These are phyloP conservation scores for Phlebopus sp. DNA, from an alignment of 1,284 basidiomycete genomes.

Conservation along the genomic window DNA sequence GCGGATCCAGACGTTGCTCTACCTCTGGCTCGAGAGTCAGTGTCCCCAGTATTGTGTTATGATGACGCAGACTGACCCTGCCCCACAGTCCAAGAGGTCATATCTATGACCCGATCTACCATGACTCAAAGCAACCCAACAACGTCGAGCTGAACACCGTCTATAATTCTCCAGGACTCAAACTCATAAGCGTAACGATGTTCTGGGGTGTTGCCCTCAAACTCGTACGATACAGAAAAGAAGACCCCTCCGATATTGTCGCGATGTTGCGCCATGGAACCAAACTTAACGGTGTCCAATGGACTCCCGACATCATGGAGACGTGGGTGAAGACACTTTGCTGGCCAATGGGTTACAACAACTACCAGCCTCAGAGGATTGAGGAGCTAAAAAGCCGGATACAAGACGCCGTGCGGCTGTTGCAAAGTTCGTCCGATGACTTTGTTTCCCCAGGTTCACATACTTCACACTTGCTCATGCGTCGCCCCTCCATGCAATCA, in stretches of 20 bases:
- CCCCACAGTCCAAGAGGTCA: conserved; percentile 36
- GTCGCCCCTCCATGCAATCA: conserved; percentile 13
- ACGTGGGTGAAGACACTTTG: conserved; percentile 50
- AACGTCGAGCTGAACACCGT: conserved; percentile 56
- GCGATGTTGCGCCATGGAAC: conserved; percentile 49
- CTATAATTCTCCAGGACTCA: conserved; percentile 52
- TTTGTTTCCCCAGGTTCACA: background rate
- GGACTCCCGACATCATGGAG: conserved; percentile 53
- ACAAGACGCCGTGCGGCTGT: conserved; percentile 43
- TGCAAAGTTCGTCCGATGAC: conserved; percentile 22
- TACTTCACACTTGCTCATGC: conserved; percentile 1
- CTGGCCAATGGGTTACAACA: conserved; percentile 54
- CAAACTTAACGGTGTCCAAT: conserved; percentile 45
- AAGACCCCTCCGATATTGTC: conserved; percentile 46
- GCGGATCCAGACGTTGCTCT: conserved; percentile 64
- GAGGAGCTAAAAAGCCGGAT: conserved; percentile 47
- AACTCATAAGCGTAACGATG: conserved; percentile 58
- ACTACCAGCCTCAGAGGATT: conserved; percentile 42
- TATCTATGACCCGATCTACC: conserved; percentile 57
- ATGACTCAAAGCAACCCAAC: conserved; percentile 44
- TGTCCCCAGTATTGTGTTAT: conserved; percentile 15
- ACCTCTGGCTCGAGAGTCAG: conserved; percentile 60
- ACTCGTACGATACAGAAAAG: conserved; percentile 59
- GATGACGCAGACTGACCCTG: conserved; percentile 7
- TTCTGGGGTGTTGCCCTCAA: conserved; percentile 69